phyloP scores from a whole-genome alignment of 768 basidiomycete genomes.

The Amanita inopinata region DNA sequence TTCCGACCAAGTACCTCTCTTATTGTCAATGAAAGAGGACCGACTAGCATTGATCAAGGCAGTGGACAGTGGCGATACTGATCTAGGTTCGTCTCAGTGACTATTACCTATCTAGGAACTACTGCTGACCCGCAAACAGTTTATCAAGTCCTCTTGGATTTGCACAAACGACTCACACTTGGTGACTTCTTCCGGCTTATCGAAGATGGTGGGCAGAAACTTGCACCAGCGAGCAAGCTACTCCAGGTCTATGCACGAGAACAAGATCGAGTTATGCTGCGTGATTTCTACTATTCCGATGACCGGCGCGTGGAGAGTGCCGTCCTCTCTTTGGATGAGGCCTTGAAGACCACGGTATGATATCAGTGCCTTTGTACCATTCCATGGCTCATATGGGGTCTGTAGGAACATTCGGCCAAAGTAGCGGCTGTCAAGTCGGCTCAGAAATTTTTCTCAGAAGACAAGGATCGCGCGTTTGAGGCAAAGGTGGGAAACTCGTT shows the following conservation, averaged over 20 bases:
- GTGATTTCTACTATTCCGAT: conserved; percentile 97
- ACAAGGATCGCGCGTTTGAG: conserved; percentile 87
- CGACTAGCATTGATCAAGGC: conserved; percentile 80
- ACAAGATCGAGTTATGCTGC: conserved; percentile 83
- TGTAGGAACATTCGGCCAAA: conserved; percentile 64
- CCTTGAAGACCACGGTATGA: conserved; percentile 50
- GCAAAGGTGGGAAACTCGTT: conserved; percentile 50
- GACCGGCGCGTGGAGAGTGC: conserved; percentile 93
- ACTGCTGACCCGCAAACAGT: conserved; percentile 39
- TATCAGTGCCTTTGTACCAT: conserved; percentile 9
- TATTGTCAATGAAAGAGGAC: conserved; percentile 93
- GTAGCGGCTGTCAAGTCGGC: conserved; percentile 69
- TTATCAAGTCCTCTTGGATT: conserved; percentile 84
- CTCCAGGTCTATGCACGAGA: conserved; percentile 87
- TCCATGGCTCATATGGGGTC: neutral
- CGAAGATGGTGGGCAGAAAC: conserved; percentile 75
- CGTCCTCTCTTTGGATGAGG: conserved; percentile 79
- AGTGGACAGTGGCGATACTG: conserved; percentile 90
- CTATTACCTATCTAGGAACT: neutral
- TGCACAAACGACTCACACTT: conserved; percentile 73
- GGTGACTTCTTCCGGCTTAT: conserved; percentile 93
- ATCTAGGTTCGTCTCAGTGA: conserved; percentile 54
- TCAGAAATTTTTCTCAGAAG: conserved; percentile 90
- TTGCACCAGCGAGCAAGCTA: conserved; percentile 67
- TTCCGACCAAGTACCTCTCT: conserved; percentile 88